Base-by-base conservation (phyloP, 768 basidiomycete species). In the Collybia mongolica region DNA sequence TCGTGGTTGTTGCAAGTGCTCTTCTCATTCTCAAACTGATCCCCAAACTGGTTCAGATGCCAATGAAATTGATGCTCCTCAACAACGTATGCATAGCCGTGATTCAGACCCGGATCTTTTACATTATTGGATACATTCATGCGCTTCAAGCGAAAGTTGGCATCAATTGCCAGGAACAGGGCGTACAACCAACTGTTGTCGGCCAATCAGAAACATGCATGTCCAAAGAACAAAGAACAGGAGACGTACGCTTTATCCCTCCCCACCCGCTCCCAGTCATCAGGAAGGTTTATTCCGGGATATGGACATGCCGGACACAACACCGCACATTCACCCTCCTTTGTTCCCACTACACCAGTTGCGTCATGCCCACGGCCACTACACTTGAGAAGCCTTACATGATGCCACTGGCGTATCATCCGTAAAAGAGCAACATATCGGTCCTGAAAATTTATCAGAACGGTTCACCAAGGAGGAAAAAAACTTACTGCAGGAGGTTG, bases 221-320 rank as follows among this genome's bases (percentile, higher is more conserved):
- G 23, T 38, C n/a, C n/a, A n/a, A n/a, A 20, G 29, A 40, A 11
- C 6, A 18, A 12, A 44, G 29, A 14, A 11, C 11, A 18, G n/a
- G n/a, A 26, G 35, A 53, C 53, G 11, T 22, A 60, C 59, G 43
- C 26, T 19, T 51, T 44, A 9, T 60, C 47, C 6, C 53, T 39
- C 0, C 48, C 43, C 1, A 35, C 48, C 18, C 56, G 35, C 28
- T 55, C 18, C 64, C 64, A 66, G 11, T 46, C 49, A 5, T 14
- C 20, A 6, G 65, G 60, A 19, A 67, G 46, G 37, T 65, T 67
- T 18, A 59, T 58, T 1, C 49, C 54, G 0, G 56, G 59, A 7
- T 60, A 58, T 0, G 66, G 67, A 46, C 66, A 68, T 0, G 67
- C 65, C 2, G 62, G 64, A 32, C 65, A 68, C 11, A 56, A 17